Conservation (phyloP, 1,139 yeast genomes). For the Petasospora fabianii region DNA sequence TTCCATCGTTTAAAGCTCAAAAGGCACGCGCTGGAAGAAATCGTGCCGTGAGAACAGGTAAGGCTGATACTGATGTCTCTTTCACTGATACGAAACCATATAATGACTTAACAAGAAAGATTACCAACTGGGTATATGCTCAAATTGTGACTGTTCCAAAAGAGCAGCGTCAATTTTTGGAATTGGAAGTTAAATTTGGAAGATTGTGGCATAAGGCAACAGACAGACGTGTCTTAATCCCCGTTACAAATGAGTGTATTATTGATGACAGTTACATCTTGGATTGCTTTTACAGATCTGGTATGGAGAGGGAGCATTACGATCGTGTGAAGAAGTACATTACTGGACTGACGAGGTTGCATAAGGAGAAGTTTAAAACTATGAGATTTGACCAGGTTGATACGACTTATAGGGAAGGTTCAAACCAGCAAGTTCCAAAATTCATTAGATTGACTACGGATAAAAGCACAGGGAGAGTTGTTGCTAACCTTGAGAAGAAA, state of each 20-base stretch:
- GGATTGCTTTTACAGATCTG: constrained; percentile 63
- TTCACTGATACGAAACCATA: constrained; percentile 50
- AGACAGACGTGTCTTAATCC: constrained; percentile 63
- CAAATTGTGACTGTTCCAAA: constrained; percentile 62
- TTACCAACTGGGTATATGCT: constrained; percentile 89
- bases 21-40: not conserved
- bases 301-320: constrained; percentile 66
- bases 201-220: constrained; percentile 63
- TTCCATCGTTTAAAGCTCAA: constrained; percentile 39
- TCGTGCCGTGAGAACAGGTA: not conserved
- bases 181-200: constrained; percentile 83
- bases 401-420: constrained; percentile 36
- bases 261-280: constrained; percentile 50
- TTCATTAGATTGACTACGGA: constrained; percentile 65
- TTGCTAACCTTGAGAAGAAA: constrained; percentile 67
- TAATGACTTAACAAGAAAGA: constrained; percentile 74
- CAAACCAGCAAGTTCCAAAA: constrained; percentile 52
- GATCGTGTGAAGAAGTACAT: constrained; percentile 55
- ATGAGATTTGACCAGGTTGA: constrained; percentile 37
- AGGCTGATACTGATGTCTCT: constrained; percentile 11
- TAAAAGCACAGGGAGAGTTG: constrained; percentile 59
- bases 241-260: constrained; percentile 74
- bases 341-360: constrained; percentile 47
- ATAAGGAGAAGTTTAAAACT: constrained; percentile 38
- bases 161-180: constrained; percentile 58